These are phyloP conservation scores for Panellus pusillus DNA, from an alignment of 768 basidiomycete genomes.

Conservation along the genomic window DNA sequence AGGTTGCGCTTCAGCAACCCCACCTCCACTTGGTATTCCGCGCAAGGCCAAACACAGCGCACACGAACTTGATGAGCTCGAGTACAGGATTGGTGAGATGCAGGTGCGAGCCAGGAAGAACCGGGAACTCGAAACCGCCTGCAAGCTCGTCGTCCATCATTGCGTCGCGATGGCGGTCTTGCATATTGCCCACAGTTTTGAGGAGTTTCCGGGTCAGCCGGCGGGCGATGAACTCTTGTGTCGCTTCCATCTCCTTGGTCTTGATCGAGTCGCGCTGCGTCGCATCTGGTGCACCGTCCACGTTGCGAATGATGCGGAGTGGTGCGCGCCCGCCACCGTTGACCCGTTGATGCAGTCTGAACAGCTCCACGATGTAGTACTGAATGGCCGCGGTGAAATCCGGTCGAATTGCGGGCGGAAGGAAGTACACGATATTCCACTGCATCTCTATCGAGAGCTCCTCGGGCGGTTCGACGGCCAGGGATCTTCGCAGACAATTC, in stretches of 20 bases:
- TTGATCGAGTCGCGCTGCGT: slow-evolving; percentile 71
- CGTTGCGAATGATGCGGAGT: slow-evolving; percentile 57
- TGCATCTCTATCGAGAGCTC: slow-evolving; percentile 76
- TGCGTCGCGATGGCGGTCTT: slow-evolving; percentile 61
- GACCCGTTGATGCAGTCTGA: slow-evolving; percentile 65
- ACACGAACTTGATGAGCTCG: slow-evolving; percentile 86
- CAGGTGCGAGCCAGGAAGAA: slow-evolving; percentile 84
- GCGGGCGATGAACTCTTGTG: slow-evolving; percentile 74
- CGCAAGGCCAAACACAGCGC: slow-evolving; percentile 77
- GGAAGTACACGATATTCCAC: slow-evolving; percentile 92
- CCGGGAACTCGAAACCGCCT: slow-evolving; percentile 74
- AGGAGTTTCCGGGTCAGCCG: slow-evolving; percentile 82
- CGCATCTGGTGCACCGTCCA: slow-evolving; percentile 57
- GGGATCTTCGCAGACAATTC: slow-evolving; percentile 83
- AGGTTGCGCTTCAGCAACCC: slow-evolving; percentile 87
- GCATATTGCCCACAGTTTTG: slow-evolving; percentile 61
- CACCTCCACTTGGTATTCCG: slow-evolving; percentile 85
- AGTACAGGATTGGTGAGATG: slow-evolving; percentile 77
- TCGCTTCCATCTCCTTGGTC: slow-evolving; percentile 64
- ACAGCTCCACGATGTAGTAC: slow-evolving; percentile 84
- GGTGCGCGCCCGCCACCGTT: slow-evolving; percentile 66
- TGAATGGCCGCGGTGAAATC: slow-evolving; percentile 75
- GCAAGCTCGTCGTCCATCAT: slow-evolving; percentile 52
- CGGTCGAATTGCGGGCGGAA: slow-evolving; percentile 78
- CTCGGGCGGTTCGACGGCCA: slow-evolving; percentile 65